These are phyloP conservation scores for Ophiostoma montium DNA, from an alignment of 2,329 filamentous ascomycete species.

Conservation along the genomic window DNA sequence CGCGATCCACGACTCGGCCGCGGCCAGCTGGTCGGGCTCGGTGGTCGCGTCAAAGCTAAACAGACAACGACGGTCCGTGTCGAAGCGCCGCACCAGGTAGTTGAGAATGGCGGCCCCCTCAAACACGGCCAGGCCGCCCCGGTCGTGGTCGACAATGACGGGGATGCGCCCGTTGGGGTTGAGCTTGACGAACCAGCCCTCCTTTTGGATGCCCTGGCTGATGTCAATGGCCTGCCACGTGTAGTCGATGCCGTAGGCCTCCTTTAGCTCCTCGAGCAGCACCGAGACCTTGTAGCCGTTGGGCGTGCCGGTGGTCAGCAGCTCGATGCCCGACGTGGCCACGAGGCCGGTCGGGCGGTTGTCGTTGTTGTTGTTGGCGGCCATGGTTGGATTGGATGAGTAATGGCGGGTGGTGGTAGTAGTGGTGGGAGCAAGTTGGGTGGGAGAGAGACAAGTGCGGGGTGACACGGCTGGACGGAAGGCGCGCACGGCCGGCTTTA, in stretches of 20 bases:
- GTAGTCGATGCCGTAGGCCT: constrained; percentile 48
- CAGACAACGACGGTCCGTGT: constrained; percentile 15
- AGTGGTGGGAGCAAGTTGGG: too few species aligned
- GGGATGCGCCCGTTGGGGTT: constrained; percentile 54
- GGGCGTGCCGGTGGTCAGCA: constrained; percentile 37
- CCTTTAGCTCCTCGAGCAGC: constrained; percentile 51
- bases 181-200: constrained; percentile 49
- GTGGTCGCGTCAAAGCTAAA: constrained; percentile 15
- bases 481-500: too few species aligned
- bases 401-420: too few species aligned
- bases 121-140: constrained; percentile 49
- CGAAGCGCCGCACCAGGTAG: constrained; percentile 46
- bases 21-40: constrained; percentile 20
- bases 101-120: constrained; percentile 47
- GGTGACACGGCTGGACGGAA: too few species aligned
- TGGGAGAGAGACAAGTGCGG: too few species aligned
- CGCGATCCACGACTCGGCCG: constrained; percentile 46
- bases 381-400: background rate
- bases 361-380: background rate
- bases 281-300: constrained; percentile 38
- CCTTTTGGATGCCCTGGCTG: constrained; percentile 48
- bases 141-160: constrained; percentile 52
- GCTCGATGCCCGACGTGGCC: constrained; percentile 49
- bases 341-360: constrained; percentile 38
- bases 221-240: constrained; percentile 46